phyloP scores from a whole-genome alignment of 352 stramenopile genomes.

The Phytophthora pinifolia region DNA sequence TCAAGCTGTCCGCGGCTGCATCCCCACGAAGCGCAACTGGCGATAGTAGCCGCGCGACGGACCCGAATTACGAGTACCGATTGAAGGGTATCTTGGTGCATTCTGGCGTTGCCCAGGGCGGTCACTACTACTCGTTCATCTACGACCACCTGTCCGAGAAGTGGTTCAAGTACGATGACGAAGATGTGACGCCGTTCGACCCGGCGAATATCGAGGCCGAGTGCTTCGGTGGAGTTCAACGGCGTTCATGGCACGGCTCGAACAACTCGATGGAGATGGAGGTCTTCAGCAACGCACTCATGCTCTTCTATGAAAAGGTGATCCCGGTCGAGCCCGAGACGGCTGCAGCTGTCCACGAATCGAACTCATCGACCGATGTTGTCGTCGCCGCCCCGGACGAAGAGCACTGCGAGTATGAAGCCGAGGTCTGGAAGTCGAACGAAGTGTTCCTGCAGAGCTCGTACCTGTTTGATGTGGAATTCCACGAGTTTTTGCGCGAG shows the following conservation, averaged over 20 bases:
- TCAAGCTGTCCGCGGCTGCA: slow-evolving; percentile 17
- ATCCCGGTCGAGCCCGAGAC: slow-evolving; percentile 45
- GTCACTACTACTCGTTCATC: slow-evolving; percentile 98
- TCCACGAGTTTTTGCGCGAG: slow-evolving; percentile 93
- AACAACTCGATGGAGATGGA: slow-evolving; percentile 97
- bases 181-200: slow-evolving; percentile 98
- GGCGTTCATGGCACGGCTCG: slow-evolving; percentile 92
- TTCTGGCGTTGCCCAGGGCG: slow-evolving; percentile 97
- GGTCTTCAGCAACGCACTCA: slow-evolving; percentile 98
- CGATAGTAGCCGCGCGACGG: slow-evolving; percentile 33
- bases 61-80: slow-evolving; percentile 96
- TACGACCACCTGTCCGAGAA: slow-evolving; percentile 90
- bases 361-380: slow-evolving; percentile 14
- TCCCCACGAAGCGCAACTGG: slow-evolving; percentile 16
- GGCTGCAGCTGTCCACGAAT: slow-evolving; percentile 11
- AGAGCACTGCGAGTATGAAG: slow-evolving; percentile 79
- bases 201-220: slow-evolving; percentile 95
- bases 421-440: slow-evolving; percentile 94
- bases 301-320: slow-evolving; percentile 99
- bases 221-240: slow-evolving; percentile 98
- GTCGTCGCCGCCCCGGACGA: slow-evolving; percentile 33
- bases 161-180: slow-evolving; percentile 99
- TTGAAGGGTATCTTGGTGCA: slow-evolving; percentile 98
- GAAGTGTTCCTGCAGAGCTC: slow-evolving; percentile 94
- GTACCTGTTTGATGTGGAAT: slow-evolving; percentile 96